Evolutionary conservation across 345 rosid species (phyloP), one percentile per base, ranked within the genome.

Genomic region (Garcia nutans): DNA sequence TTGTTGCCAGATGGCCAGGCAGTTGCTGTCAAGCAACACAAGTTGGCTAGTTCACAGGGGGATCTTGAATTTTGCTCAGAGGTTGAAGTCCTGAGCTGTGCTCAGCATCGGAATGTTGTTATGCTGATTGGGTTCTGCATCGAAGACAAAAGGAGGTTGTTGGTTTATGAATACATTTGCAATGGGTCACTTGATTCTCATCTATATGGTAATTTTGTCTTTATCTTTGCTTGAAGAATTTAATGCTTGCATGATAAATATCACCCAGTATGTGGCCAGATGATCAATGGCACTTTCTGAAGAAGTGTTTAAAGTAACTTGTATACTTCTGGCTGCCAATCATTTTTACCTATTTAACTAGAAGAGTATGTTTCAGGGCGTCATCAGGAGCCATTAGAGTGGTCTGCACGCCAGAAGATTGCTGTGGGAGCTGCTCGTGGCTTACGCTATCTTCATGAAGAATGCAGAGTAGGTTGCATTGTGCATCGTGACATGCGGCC

Each of bases 401-500:
- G 99, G 99, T 78, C 94, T 37, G 91, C 99, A 50, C 84, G 99
- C 61, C 97, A 94, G 82, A 96, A 91, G 84, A 90, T 96, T 78
- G 99, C 98, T 22, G 93, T 92, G 24, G 99, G 99, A 75, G 98
- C 98, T 72, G 99, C 99, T 78, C 86, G 98, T 80, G 99, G 99
- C 49, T 89, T 96, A 74, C 89, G 98, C 68, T 96, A 96, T 87
- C 98, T 96, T 78, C 99, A 96, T 62, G 99, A 96, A 89, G 99
- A 96, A 76, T 96, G 99, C 88, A 90, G 99, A 89, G 99, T 93
- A 76, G 99, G 99, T 56, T 93, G 99, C 81, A 96, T 96, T 78
- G 99, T 96, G 82, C 99, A 96, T 79, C 92, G 99, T 64, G 99
- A 96, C 82, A 92, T 96, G 99, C 92, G 98, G 49, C 99, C 99